phyloP scores from a whole-genome alignment of 1,139 yeast species.

The Geotrichum aggregatum region DNA sequence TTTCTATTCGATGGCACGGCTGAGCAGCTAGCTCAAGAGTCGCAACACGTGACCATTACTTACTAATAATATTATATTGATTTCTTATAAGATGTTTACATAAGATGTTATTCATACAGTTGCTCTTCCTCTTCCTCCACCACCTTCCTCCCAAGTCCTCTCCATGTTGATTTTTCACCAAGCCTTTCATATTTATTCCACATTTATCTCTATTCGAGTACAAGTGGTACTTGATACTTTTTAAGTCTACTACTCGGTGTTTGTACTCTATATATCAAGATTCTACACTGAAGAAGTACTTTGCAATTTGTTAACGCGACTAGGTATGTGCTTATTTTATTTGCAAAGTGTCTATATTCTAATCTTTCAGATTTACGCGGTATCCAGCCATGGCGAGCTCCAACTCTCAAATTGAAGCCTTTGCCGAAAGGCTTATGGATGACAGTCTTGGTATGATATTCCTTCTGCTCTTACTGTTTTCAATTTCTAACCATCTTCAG shows the following conservation, averaged over 20 bases:
- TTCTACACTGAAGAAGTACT: not conserved
- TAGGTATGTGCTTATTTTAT: not conserved
- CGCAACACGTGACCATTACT: too few relatives aligned
- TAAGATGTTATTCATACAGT: not conserved
- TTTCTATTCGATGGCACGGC: too few relatives aligned
- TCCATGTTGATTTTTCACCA: too few relatives aligned
- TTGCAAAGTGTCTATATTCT: not conserved
- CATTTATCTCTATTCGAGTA: too few relatives aligned
- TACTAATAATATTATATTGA: too few relatives aligned
- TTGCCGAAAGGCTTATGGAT: conserved; percentile 26
- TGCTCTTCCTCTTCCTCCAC: too few relatives aligned
- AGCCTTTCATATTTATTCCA: too few relatives aligned
- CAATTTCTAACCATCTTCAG: conserved; percentile 35
- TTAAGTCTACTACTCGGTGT: too few relatives aligned
- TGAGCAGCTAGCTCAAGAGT: too few relatives aligned
- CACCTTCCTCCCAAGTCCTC: too few relatives aligned
- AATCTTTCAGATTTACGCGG: conserved; percentile 11
- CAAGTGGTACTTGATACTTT: too few relatives aligned
- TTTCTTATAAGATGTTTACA: not conserved
- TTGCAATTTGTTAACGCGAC: not conserved
- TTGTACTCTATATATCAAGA: too few relatives aligned
- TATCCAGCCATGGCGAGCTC: conserved; percentile 17
- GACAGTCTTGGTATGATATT: conserved; percentile 23
- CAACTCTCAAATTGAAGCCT: conserved; percentile 22
- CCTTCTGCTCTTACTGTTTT: not conserved